Base-by-base conservation (phyloP, 1,284 basidiomycete species). In the Naganishia albida region DNA sequence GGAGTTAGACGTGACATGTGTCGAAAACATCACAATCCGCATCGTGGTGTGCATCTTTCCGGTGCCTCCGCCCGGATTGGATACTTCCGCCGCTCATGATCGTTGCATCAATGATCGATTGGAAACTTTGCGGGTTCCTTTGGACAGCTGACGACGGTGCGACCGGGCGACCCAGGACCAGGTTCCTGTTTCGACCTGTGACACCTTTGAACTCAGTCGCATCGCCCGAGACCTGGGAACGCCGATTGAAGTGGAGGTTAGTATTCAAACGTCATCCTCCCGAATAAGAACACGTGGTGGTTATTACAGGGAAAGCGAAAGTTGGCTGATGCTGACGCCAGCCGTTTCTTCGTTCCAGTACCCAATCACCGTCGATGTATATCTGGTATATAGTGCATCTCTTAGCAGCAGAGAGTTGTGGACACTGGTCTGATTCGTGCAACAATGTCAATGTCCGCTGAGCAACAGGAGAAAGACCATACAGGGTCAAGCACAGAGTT, bases 381-480 rank as follows among this genome's bases (percentile, higher is more conserved):
- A 49, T 49, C 20, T 4, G n/a, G 16, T 15, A 20, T 43, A 20
- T 15, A 43, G n/a, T 43, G 39, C 13, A 43, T 43, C 13, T 15
- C 16, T 15, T 18, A 3, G 13, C 13, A 18, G 3, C 3, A 43
- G 13, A 43, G 52, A 15, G 20, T n/a, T n/a, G 23, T 18, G 18
- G 15, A 34, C 6, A 34, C 4, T 4, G 34, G 34, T 34, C n/a
- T n/a, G n/a, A n/a, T 34, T 34, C 34, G 34, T 34, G 34, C 34
- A 34, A 59, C 30, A 8, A 60, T 60, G 57, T 10, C 43, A 2
- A 15, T 38, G 28, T 25, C 28, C 46, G 57, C 57, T 20, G 15
- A 38, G 16, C 46, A 60, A 40, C 57, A 60, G 25, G 57, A 60
- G 20, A 50, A 60, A n/a, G 34, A 39, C n/a, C 57, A 60, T 60